Base-by-base conservation (phyloP, 1,139 yeast species). In the Geotrichum restrictum region DNA sequence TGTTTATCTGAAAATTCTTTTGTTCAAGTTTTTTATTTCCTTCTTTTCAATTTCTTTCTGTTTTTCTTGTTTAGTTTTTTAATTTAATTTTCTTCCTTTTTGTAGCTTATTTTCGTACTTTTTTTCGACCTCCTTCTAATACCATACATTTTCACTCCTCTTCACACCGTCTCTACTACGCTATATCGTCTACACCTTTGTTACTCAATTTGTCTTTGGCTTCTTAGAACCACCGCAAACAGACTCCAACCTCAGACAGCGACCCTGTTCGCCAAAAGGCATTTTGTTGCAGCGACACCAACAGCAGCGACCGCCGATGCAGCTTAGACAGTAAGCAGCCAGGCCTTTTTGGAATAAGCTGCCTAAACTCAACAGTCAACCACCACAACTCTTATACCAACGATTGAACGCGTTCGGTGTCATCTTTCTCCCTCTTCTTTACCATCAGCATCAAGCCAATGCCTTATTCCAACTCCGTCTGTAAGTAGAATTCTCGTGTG, bases 271-370 rank as follows among this genome's bases (percentile, higher is more conserved):
- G 19, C 21, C 45, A 41, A 13, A 31, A 41, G 34, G 7, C 33
- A 18, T 16, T 27, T 41, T 27, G 31, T 21, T n/a, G 16, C 10
- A 22, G 22, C 11, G 19, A 2, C 21, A 27, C 16, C 11, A 41
- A 18, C 45, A 22, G 18, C 27, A 22, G 19, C 27, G n/a, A 14
- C 21, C 27, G 14, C 27, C 36, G 33, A 34, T n/a, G 16, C 33
- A 18, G 24, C 24, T 45, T 38, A 21, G 37, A 34, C 32, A 14
- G 42, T 38, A 38, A 38, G 42, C 27, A n/a, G n/a, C 14, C 22
- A 24, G 29, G n/a, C 22, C 22, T 37, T 37, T 37, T 7, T 19
- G 3, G 8, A n/a, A 8, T 14, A 36, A 10, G 19, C 21, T 36
- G 19, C 21, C 21, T 16, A n/a, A 19, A 36, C 5, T 24, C 29